Evolutionary conservation across 1,139 yeast genomes (phyloP), one percentile per base, ranked within the genome.

Genomic region (Suzukiozyma palmioleophila): DNA sequence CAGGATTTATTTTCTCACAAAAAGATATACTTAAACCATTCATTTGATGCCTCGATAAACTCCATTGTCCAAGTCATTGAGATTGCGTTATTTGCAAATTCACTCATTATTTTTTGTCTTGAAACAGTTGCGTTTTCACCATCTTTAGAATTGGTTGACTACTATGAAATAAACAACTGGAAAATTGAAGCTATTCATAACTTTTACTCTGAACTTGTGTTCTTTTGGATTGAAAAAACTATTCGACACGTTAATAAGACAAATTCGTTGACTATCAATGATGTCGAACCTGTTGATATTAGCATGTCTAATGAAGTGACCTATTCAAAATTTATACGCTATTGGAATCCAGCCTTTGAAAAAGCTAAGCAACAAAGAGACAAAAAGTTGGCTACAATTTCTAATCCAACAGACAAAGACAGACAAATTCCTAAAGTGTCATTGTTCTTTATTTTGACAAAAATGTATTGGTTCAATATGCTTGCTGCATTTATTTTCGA

Each of bases 91-190:
- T 41, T 53, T 3, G 14, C 55, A n/a, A 69, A 69, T 43, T 51
- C 74, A 1, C 2, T 59, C 0, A 43, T 52, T 2, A 55, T 76
- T n/a, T 60, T 69, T 14, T 26, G 55, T 2, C 55, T 75, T 26
- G 75, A 75, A 43, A 45, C 58, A 3, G 45, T 46, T 22, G 50
- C 51, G 27, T 79, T 66, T 48, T 43, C 52, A 8, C 81, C 83
- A 3, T 65, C 73, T 4, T 49, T 52, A 2, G 77, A 74, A 47
- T 60, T 78, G 27, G 38, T 52, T 5, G 68, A 67, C 6, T 66
- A 64, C 46, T 75, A 47, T 41, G 57, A 61, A 24, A 56, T 66
- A 43, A 64, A 64, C 41, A 69, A 51, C 21, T 66, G 70, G 70
- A 56, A 57, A 37, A 39, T 46, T 3, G 41, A 45, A 12, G 45